Conservation (phyloP, 352 stramenopile species). For the Thalassiosira hispida region DNA sequence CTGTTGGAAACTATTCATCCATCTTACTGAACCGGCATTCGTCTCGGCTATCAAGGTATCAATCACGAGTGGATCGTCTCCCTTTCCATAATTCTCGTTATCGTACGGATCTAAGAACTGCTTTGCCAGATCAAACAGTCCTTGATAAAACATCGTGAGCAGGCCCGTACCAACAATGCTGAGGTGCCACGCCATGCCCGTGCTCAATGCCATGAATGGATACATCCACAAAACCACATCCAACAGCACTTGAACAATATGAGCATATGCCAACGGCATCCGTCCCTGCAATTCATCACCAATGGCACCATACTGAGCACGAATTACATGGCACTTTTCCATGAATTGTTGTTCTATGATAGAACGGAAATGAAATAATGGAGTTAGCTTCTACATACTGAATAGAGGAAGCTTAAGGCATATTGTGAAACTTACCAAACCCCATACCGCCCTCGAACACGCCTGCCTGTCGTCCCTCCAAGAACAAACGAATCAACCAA, state of each 20-base stretch:
- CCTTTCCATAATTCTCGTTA: slow-evolving; percentile 86
- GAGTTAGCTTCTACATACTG: not conserved
- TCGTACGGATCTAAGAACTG: slow-evolving; percentile 87
- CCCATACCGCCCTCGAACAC: slow-evolving; percentile 79
- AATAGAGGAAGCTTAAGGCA: too few species aligned
- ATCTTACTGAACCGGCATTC: slow-evolving; percentile 80
- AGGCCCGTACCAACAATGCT: slow-evolving; percentile 81
- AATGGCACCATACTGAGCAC: slow-evolving; percentile 85
- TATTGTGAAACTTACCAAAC: slow-evolving; percentile 51
- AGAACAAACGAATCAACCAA: slow-evolving; percentile 82
- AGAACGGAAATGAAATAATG: not conserved
- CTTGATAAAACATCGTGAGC: slow-evolving; percentile 86
- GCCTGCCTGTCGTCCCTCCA: slow-evolving; percentile 72
- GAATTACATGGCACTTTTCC: slow-evolving; percentile 85
- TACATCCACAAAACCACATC: slow-evolving; percentile 87
- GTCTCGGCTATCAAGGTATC: slow-evolving; percentile 86
- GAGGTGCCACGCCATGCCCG: slow-evolving; percentile 78
- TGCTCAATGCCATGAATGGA: slow-evolving; percentile 82
- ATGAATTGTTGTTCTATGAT: slow-evolving; percentile 71
- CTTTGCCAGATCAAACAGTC: slow-evolving; percentile 86
- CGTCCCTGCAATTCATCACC: slow-evolving; percentile 84
- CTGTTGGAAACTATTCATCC: slow-evolving; percentile 82
- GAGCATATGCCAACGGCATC: slow-evolving; percentile 87
- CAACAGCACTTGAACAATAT: slow-evolving; percentile 87
- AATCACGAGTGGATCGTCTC: slow-evolving; percentile 83